Evolutionary conservation across 805 yeast genomes (phyloP), one percentile per base, ranked within the genome.

Genomic region (Hanseniaspora mollemarum): DNA sequence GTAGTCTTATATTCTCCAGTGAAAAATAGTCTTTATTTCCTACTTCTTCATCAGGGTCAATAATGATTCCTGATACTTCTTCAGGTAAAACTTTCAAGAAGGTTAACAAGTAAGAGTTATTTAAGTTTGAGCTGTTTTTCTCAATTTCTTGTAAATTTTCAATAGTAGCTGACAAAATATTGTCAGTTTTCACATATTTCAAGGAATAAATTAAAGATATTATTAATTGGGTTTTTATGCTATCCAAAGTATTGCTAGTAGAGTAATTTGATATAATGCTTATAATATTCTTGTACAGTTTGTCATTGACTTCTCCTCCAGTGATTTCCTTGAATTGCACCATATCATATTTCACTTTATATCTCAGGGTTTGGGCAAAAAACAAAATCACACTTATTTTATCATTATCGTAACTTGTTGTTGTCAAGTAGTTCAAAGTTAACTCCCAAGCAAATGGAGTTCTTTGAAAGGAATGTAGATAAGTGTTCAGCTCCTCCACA

Each of bases 31-130:
- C 19, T 13, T 19, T 18, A 3, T 31, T 22, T 13, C 75, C 72
- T 60, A 82, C 83, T 61, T 90, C 95, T 43, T 83, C 88, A 62
- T 84, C 92, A 4, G 26, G 36, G 87, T 77, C 55, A 90, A 70
- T 16, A 88, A 81, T 1, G 40, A 80, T 67, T 25, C 35, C 29
- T 15, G 31, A 24, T 40, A 87, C 73, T 66, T 92, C 98, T 63
- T 92, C 97, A 1, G 99, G 98, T 52, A 92, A 68, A 46, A 92
- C 81, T 62, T 80, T 81, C 55, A 92, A 73, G 59, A 90, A 87
- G 60, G 85, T 94, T 51, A 94, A 69, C 39, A 90, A 63, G 22
- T 59, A 44, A 77, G 64, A 50, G 64, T 67, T 58, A 68, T 62
- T 48, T 7, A 16, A 35, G 62, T 68, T 46, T 3, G 3, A 12